phyloP scores from a whole-genome alignment of 495 filamentous ascomycete species.

The Parathielavia appendiculata region DNA sequence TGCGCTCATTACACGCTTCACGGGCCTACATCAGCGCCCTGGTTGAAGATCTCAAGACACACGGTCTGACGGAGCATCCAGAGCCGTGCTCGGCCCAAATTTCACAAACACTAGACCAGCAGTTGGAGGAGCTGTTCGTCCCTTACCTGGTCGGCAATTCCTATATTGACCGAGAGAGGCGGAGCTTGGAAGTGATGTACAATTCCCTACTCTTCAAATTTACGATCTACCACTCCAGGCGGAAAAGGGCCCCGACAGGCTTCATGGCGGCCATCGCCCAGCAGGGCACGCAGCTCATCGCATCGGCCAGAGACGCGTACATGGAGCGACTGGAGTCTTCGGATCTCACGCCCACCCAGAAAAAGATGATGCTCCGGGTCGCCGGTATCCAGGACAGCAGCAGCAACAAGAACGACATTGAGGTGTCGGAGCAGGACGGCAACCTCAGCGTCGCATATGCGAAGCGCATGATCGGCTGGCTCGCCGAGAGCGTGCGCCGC shows the following conservation, averaged over 20 bases:
- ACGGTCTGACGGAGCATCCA: conserved; percentile 92
- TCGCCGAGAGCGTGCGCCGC: conserved; percentile 92
- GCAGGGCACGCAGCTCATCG: conserved; percentile 73
- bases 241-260: conserved; percentile 75
- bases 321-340: conserved; percentile 78
- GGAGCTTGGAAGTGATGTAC: conserved; percentile 85
- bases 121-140: conserved; percentile 92
- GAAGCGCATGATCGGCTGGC: conserved; percentile 96
- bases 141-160: conserved; percentile 91
- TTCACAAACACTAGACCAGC: conserved; percentile 81
- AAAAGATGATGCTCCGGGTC: conserved; percentile 76
- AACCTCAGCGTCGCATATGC: conserved; percentile 73
- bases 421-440: conserved; percentile 85
- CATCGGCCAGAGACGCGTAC: conserved; percentile 78
- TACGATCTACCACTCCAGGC: conserved; percentile 80
- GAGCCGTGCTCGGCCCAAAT: conserved; percentile 85
- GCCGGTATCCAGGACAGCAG: conserved; percentile 61
- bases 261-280: conserved; percentile 89
- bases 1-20: conserved; percentile 85
- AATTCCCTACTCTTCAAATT: conserved; percentile 93
- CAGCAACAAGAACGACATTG: conserved; percentile 66
- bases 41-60: conserved; percentile 87
- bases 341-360: conserved; percentile 76
- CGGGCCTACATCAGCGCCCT: conserved; percentile 76
- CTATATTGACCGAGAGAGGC: conserved; percentile 91